phyloP scores from a whole-genome alignment of 371 early-diverging fungal species.

The Mucor mucedo region DNA sequence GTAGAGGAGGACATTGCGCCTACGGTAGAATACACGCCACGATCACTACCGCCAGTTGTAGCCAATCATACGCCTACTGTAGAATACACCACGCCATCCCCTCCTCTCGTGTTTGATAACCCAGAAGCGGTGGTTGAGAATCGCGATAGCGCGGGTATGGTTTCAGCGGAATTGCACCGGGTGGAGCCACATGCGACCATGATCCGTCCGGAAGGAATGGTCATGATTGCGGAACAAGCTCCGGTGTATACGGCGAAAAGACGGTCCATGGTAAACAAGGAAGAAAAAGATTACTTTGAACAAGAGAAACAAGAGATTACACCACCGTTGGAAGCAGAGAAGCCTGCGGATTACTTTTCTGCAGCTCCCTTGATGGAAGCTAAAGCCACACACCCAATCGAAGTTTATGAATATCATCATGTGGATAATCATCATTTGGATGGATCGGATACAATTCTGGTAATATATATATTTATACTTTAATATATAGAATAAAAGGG shows the following conservation, averaged over 20 bases:
- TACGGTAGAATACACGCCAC: too few relatives aligned
- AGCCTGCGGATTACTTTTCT: background rate
- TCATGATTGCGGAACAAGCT: too few relatives aligned
- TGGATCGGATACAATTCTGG: too few relatives aligned
- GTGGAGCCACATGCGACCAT: background rate
- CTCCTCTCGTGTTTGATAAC: background rate
- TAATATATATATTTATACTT: too few relatives aligned
- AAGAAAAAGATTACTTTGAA: too few relatives aligned
- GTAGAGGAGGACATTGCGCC: too few relatives aligned
- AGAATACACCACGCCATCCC: background rate
- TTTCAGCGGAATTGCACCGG: background rate
- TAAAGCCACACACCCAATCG: too few relatives aligned
- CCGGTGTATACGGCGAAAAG: too few relatives aligned
- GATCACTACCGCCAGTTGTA: background rate
- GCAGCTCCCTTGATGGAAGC: too few relatives aligned
- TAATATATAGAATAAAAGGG: too few relatives aligned
- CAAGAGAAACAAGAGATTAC: background rate
- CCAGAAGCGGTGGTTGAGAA: background rate
- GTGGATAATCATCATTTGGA: too few relatives aligned
- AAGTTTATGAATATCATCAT: background rate
- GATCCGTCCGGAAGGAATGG: background rate
- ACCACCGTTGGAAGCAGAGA: background rate
- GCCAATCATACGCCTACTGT: background rate
- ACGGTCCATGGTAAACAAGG: background rate
- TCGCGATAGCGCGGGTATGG: background rate